Evolutionary conservation across 176 grass and related monocot genomes (phyloP).

Genomic region (Dendrocalamus sinicus): DNA sequence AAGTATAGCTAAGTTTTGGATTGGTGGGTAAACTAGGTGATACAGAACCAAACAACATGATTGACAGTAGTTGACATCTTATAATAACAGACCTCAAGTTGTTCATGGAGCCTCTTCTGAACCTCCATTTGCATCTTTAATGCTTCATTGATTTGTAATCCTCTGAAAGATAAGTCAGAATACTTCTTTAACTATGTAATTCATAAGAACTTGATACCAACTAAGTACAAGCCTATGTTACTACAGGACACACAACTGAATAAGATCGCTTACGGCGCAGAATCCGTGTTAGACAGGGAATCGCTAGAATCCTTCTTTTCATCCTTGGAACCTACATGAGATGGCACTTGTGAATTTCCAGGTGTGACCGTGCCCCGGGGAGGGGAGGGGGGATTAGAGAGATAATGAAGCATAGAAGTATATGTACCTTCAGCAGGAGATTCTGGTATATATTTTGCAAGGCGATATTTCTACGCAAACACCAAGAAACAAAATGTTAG

Average conservation of each 20-base stretch:
- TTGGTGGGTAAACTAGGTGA: neutral
- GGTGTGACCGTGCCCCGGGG: neutral
- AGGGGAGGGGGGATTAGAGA: conserved; percentile 16
- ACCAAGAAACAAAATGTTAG: conserved; percentile 40
- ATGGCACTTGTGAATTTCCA: conserved; percentile 22
- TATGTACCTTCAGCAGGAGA: conserved; percentile 82
- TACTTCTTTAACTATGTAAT: conserved; percentile 24
- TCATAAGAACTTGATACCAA: neutral
- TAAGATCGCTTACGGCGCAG: conserved; percentile 73
- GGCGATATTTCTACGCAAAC: conserved; percentile 81
- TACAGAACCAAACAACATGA: neutral
- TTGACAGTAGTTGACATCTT: neutral
- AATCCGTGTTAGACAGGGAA: conserved; percentile 72
- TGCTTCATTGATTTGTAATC: conserved; percentile 78
- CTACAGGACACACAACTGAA: neutral
- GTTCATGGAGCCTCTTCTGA: conserved; percentile 93
- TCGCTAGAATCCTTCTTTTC: conserved; percentile 86
- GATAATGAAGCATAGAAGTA: conserved; percentile 42
- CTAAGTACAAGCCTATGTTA: neutral
- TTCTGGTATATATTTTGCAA: conserved; percentile 96
- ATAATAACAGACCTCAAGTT: conserved; percentile 76
- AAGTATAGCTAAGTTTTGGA: conserved; percentile 11
- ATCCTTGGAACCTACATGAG: conserved; percentile 77
- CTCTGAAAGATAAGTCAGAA: conserved; percentile 60
- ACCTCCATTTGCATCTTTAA: conserved; percentile 99